Evolutionary conservation across 805 yeast genomes (phyloP).

Genomic region (Candida maris): DNA sequence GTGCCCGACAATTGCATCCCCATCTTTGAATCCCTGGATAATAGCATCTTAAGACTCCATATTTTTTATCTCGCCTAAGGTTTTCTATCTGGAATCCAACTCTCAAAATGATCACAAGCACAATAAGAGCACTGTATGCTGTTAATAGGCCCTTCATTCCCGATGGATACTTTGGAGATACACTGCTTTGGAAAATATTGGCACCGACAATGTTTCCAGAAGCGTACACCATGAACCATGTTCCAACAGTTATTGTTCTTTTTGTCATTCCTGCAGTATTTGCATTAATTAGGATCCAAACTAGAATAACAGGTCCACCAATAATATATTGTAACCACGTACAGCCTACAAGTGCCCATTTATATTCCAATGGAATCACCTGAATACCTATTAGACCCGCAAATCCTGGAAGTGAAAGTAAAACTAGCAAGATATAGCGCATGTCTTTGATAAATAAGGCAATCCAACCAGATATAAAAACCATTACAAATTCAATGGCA

Average conservation of each 20-base stretch:
- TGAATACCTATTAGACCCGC: constrained; percentile 22
- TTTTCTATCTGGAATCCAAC: constrained; percentile 38
- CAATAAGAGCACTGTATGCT: constrained; percentile 13
- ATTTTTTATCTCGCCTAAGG: constrained; percentile 38
- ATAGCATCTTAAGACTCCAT: constrained; percentile 26
- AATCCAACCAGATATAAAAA: constrained; percentile 19
- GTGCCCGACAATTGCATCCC: too few species aligned
- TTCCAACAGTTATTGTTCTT: constrained; percentile 46
- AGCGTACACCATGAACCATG: constrained; percentile 53
- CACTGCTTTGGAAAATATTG: constrained; percentile 48
- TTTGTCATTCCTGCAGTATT: constrained; percentile 64
- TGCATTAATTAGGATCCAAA: constrained; percentile 25
- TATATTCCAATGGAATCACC: constrained; percentile 13
- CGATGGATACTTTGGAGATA: constrained; percentile 51
- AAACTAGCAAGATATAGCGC: constrained; percentile 13
- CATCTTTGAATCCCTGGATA: constrained; percentile 51
- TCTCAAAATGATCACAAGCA: constrained; percentile 11
- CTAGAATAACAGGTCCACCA: constrained; percentile 11
- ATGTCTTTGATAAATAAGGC: constrained; percentile 13
- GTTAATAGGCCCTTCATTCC: constrained; percentile 46
- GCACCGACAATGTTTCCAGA: constrained; percentile 59
- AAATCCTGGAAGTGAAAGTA: constrained; percentile 20
- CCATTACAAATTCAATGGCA: constrained; percentile 24
- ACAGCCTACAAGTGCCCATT: constrained; percentile 16
- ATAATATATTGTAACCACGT: constrained; percentile 11